These are phyloP conservation scores for Blastobotrys proliferans DNA, from an alignment of 1,139 yeast species.

Conservation along the genomic window DNA sequence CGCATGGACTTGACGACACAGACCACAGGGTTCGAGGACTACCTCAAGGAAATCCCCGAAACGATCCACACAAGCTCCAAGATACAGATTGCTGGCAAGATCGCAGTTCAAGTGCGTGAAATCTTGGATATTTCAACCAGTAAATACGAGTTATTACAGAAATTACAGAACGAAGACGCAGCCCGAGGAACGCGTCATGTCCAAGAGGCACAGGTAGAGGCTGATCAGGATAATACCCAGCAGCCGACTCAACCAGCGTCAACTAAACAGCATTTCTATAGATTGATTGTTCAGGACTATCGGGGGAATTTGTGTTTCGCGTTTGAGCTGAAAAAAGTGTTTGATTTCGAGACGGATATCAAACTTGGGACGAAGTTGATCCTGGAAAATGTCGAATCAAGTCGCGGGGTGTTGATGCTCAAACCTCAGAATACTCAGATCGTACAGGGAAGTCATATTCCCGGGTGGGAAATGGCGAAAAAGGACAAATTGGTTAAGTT, in stretches of 20 bases:
- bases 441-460: constrained; percentile 17
- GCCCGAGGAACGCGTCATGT: constrained; percentile 7
- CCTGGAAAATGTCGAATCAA: constrained; percentile 15
- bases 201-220: constrained; percentile 6
- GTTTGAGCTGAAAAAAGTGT: constrained; percentile 22
- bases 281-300: constrained; percentile 25
- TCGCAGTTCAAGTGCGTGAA: constrained; percentile 25
- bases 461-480: constrained; percentile 8
- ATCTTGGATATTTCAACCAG: constrained; percentile 25
- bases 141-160: constrained; percentile 22
- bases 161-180: constrained; percentile 13
- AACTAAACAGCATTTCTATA: constrained; percentile 16
- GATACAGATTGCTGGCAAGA: constrained; percentile 13
- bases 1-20: too few relatives aligned
- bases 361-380: constrained; percentile 22
- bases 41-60: background rate
- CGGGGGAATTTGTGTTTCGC: constrained; percentile 26
- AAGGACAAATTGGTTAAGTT: constrained; percentile 3
- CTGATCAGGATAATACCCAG: background rate
- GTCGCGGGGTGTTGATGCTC: constrained; percentile 25
- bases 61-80: background rate
- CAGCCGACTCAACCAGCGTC: background rate
- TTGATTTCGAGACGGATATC: constrained; percentile 16
- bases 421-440: constrained; percentile 14
- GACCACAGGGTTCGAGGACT: too few relatives aligned